Conservation (phyloP, 2,329 filamentous ascomycete genomes). For the Volutella citrinella region DNA sequence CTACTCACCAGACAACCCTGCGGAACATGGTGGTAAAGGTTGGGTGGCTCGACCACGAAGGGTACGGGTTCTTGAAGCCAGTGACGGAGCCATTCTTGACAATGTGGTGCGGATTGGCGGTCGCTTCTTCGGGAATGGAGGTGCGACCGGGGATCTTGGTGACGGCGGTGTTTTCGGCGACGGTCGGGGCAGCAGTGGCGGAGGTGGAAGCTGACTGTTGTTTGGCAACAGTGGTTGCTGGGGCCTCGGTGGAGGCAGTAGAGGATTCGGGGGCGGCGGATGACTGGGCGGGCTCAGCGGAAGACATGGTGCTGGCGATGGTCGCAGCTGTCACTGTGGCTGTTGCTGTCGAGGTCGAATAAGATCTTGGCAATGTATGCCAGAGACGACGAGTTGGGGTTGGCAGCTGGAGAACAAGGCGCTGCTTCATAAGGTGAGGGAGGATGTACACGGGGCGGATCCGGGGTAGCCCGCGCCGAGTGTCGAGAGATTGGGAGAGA, state of each 20-base stretch:
- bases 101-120: conserved; percentile 47
- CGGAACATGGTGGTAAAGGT: conserved; percentile 22
- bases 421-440: no score
- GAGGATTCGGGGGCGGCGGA: conserved; percentile 13
- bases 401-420: no score
- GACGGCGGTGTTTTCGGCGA: conserved; percentile 19
- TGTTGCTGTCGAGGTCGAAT: no score
- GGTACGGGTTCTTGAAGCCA: conserved; percentile 50
- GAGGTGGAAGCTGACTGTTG: conserved; percentile 15
- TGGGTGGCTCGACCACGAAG: conserved; percentile 36
- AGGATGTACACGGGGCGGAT: not conserved
- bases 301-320: conserved; percentile 18
- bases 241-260: no score
- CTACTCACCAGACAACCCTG: conserved; percentile 37
- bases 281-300: conserved; percentile 12
- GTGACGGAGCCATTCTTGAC: conserved; percentile 36
- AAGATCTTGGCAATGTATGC: no score
- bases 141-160: conserved; percentile 32
- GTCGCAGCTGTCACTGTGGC: no score
- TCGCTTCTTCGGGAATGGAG: conserved; percentile 39
- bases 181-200: conserved; percentile 5
- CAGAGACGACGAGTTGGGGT: no score
- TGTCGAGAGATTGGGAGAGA: no score
- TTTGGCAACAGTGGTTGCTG: no score
- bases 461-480: no score